Percentiles rank a stretch among this genome's conserved stretches.
phyloP scores from a whole-genome alignment of 2,329 filamentous ascomycete genomes.

The Neopestalotiopsis clavispora region DNA sequence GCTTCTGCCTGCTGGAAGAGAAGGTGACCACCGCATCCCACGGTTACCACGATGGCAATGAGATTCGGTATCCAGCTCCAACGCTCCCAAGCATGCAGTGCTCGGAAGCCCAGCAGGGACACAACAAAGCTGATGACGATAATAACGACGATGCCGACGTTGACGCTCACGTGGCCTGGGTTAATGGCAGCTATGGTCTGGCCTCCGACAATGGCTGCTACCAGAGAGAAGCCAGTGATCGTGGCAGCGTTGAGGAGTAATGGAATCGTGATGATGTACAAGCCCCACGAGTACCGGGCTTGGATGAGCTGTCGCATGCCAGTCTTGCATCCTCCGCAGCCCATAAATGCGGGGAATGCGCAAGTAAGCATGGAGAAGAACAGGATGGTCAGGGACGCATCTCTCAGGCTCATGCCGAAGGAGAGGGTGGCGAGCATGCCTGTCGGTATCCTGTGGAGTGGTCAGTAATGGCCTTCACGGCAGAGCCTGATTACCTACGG shows the following conservation, averaged over 20 bases:
- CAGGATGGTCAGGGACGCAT: slow-evolving; percentile 60
- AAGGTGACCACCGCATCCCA: slow-evolving; percentile 57
- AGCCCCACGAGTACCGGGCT: slow-evolving; percentile 63
- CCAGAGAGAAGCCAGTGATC: slow-evolving; percentile 61
- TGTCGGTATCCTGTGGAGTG: slow-evolving; percentile 53
- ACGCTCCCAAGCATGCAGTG: slow-evolving; percentile 58
- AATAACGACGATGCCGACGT: slow-evolving; percentile 62
- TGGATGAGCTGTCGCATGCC: slow-evolving; percentile 65
- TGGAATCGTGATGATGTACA: slow-evolving; percentile 56
- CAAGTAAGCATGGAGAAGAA: slow-evolving; percentile 62
- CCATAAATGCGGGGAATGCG: slow-evolving; percentile 59
- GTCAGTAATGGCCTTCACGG: neutral
- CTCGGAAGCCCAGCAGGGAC: slow-evolving; percentile 59
- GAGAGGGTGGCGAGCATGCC: slow-evolving; percentile 61
- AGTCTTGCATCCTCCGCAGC: slow-evolving; percentile 58
- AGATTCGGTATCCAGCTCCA: slow-evolving; percentile 63
- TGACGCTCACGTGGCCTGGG: slow-evolving; percentile 50
- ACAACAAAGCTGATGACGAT: slow-evolving; percentile 56
- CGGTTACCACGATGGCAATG: slow-evolving; percentile 54
- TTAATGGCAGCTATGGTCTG: slow-evolving; percentile 55
- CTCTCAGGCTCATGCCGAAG: slow-evolving; percentile 59
- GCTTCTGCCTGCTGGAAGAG: slow-evolving; percentile 36
- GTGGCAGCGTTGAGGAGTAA: slow-evolving; percentile 61
- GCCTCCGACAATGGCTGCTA: slow-evolving; percentile 61
- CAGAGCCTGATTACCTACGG: slow-evolving; percentile 50